Percentiles rank a stretch among this genome's conserved stretches.
Evolutionary conservation across 139 green algal species (phyloP).

Genomic region (Asterochloris sp.): DNA sequence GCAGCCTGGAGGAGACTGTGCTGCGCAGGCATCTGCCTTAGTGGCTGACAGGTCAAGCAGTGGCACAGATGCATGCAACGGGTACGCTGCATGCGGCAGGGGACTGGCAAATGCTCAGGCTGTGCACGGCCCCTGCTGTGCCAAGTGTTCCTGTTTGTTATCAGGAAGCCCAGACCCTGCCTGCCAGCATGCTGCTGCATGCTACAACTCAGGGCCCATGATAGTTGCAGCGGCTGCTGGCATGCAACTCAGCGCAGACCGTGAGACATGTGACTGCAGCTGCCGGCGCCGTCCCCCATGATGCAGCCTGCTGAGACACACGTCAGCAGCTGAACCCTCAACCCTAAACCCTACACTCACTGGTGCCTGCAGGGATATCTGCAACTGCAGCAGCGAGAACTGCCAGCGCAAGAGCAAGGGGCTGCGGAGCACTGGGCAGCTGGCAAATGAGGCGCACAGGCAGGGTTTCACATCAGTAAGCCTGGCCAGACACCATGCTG

Average conservation of each 20-base stretch:
- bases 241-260: not conserved
- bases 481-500: not conserved
- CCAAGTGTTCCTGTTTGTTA: too few relatives aligned
- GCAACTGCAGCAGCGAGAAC: constrained; percentile 59
- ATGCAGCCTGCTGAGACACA: not conserved
- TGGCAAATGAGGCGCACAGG: constrained; percentile 40
- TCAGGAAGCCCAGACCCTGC: too few relatives aligned
- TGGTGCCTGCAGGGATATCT: constrained; percentile 62
- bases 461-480: constrained; percentile 55
- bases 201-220: too few relatives aligned
- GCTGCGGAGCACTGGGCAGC: constrained; percentile 43
- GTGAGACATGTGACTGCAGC: not conserved
- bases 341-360: constrained; percentile 1
- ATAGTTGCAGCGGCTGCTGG: not conserved
- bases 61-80: too few relatives aligned
- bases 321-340: not conserved
- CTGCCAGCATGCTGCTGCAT: too few relatives aligned
- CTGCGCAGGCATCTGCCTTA: too few relatives aligned
- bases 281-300: not conserved
- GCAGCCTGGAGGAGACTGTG: not conserved
- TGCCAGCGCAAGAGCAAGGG: constrained; percentile 38
- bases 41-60: too few relatives aligned
- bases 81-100: too few relatives aligned
- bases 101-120: too few relatives aligned
- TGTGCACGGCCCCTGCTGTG: too few relatives aligned